Evolutionary conservation across 495 filamentous ascomycete species (phyloP).

Genomic region (Lineolata rhizophorae): DNA sequence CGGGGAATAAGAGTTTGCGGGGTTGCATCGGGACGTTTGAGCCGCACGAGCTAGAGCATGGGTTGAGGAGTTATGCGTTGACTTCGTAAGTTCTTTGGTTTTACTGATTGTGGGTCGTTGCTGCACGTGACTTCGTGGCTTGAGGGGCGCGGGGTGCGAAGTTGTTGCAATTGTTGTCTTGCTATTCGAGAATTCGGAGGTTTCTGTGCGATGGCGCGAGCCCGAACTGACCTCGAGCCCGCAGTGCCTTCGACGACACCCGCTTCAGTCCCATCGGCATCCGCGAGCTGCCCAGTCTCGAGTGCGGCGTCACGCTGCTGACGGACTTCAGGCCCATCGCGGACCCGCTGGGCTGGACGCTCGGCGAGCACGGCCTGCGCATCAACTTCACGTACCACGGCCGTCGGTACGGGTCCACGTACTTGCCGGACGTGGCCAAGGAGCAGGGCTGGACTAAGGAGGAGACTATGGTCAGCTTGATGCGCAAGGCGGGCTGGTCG

Average conservation of each 20-base stretch:
- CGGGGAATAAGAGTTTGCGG: constrained; percentile 44
- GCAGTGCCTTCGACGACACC: constrained; percentile 61
- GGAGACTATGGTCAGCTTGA: constrained; percentile 69
- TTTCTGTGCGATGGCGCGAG: not conserved
- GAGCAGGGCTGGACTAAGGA: constrained; percentile 96
- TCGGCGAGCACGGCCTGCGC: constrained; percentile 64
- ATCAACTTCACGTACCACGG: constrained; percentile 20
- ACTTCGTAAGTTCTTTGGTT: constrained; percentile 38
- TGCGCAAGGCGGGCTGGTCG: constrained; percentile 84
- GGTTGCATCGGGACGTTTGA: constrained; percentile 97
- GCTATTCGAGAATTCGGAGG: too few species aligned
- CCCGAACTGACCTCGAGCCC: not conserved
- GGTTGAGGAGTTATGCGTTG: constrained; percentile 61
- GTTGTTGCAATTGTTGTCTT: too few species aligned
- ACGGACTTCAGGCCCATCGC: constrained; percentile 24
- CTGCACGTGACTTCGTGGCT: too few species aligned
- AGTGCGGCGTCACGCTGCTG: constrained; percentile 22
- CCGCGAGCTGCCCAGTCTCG: constrained; percentile 38
- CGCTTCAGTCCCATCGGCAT: constrained; percentile 57
- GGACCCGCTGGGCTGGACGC: constrained; percentile 60
- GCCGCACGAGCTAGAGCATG: constrained; percentile 44
- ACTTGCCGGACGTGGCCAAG: constrained; percentile 72
- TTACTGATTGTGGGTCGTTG: too few species aligned
- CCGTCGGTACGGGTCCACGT: constrained; percentile 39
- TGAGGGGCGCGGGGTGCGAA: too few species aligned